These are phyloP conservation scores for Phlyctochytrium arcticum DNA, from an alignment of 192 early-diverging fungal species.

Conservation along the genomic window DNA sequence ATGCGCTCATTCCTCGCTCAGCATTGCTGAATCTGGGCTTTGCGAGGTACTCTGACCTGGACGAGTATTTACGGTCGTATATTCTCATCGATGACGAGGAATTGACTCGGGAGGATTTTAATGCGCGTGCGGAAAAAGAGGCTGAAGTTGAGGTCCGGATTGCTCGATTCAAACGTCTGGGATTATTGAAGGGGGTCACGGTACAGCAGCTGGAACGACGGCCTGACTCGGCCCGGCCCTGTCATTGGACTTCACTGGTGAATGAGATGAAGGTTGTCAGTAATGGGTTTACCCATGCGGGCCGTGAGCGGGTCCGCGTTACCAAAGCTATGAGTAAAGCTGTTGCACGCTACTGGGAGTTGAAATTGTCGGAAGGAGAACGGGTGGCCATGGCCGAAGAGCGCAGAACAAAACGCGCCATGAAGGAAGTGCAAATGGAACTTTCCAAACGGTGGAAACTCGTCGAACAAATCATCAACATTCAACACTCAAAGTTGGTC, in stretches of 20 bases:
- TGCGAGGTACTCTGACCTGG: constrained; percentile 7
- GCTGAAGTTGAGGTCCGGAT: constrained; percentile 41
- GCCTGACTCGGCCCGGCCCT: constrained; percentile 34
- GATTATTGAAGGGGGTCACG: constrained; percentile 36
- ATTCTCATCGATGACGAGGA: constrained; percentile 62
- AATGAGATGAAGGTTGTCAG: constrained; percentile 40
- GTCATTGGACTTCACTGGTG: constrained; percentile 33
- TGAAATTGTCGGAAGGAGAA: constrained; percentile 48
- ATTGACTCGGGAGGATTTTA: constrained; percentile 42
- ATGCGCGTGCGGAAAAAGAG: constrained; percentile 35
- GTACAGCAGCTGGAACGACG: constrained; percentile 15
- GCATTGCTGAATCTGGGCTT: background rate
- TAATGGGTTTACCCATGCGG: constrained; percentile 19
- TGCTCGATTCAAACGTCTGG: constrained; percentile 34
- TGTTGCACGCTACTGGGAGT: constrained; percentile 53
- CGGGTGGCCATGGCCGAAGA: constrained; percentile 45
- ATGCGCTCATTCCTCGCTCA: constrained; percentile 7
- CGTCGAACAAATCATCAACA: constrained; percentile 11
- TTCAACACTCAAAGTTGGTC: constrained; percentile 53
- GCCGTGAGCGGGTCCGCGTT: constrained; percentile 43
- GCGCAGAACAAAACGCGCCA: constrained; percentile 33
- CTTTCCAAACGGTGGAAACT: constrained; percentile 67
- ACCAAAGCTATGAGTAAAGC: constrained; percentile 26
- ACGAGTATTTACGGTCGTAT: constrained; percentile 45
- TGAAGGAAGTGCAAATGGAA: constrained; percentile 63